Conservation (phyloP, 1,284 basidiomycete species). For the Ceratobasidium sp. region DNA sequence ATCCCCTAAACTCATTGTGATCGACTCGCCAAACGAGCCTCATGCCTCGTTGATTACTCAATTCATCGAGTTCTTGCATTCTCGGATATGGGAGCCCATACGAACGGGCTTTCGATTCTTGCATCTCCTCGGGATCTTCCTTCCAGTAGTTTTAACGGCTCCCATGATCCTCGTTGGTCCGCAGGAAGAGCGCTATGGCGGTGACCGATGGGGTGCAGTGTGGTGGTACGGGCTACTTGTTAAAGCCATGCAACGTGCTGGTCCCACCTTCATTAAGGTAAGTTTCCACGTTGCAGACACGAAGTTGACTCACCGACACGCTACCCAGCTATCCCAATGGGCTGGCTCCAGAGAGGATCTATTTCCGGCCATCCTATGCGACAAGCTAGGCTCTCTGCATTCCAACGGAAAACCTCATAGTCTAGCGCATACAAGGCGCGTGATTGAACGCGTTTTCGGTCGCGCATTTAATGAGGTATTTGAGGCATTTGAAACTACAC, state of each 20-base stretch:
- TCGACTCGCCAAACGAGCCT: conserved; percentile 35
- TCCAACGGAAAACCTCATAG: conserved; percentile 89
- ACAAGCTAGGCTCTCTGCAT: conserved; percentile 85
- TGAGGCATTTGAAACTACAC: conserved; percentile 83
- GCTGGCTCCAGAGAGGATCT: conserved; percentile 94
- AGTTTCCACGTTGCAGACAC: neutral
- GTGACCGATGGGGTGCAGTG: conserved; percentile 83
- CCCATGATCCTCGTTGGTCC: conserved; percentile 87
- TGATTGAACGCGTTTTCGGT: conserved; percentile 87
- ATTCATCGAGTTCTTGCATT: conserved; percentile 54
- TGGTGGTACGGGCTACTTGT: conserved; percentile 97
- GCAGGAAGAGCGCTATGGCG: conserved; percentile 51
- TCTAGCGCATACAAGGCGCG: conserved; percentile 78
- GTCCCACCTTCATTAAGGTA: conserved; percentile 97
- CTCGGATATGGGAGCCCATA: conserved; percentile 83
- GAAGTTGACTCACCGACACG: neutral
- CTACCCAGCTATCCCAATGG: conserved; percentile 76
- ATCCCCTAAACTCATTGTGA: conserved; percentile 7
- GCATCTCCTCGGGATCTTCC: conserved; percentile 82
- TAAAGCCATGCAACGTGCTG: conserved; percentile 89
- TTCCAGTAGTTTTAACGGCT: conserved; percentile 83
- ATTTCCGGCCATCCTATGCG: conserved; percentile 92
- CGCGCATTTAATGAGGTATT: conserved; percentile 88
- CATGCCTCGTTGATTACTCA: conserved; percentile 28
- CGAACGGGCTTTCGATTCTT: conserved; percentile 85